Percentiles rank a stretch among this genome's conserved stretches.
Evolutionary conservation across 2,329 filamentous ascomycete species (phyloP).

Genomic region (Tolypocladium tropicale): DNA sequence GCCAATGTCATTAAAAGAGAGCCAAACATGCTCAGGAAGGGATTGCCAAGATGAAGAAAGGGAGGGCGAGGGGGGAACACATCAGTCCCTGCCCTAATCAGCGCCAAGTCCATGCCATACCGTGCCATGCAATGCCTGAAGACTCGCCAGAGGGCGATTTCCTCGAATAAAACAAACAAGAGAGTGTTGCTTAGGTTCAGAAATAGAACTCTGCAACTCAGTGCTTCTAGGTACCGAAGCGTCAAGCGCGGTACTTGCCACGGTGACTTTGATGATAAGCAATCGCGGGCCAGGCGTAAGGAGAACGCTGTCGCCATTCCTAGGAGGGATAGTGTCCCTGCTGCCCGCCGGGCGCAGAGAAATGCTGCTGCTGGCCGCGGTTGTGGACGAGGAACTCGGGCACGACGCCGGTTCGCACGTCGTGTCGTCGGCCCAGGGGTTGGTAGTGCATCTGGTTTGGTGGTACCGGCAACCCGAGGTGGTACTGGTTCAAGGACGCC

Average conservation of each 20-base stretch:
- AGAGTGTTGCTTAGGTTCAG: background rate
- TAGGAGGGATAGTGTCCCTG: constrained; percentile 26
- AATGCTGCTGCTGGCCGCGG: constrained; percentile 17
- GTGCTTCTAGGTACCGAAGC: background rate
- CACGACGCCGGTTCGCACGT: constrained; percentile 60
- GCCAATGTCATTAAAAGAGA: background rate
- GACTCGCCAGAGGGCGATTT: constrained; percentile 5
- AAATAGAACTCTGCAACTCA: background rate
- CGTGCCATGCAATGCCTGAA: constrained; percentile 14
- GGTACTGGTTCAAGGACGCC: constrained; percentile 65
- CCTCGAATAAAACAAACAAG: constrained; percentile 8
- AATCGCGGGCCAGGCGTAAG: constrained; percentile 2
- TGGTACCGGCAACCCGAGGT: constrained; percentile 44
- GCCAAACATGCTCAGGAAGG: background rate
- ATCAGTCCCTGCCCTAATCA: constrained; percentile 10
- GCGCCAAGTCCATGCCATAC: constrained; percentile 21
- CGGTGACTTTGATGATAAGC: background rate
- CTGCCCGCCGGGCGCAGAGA: constrained; percentile 13
- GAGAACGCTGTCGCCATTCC: constrained; percentile 13
- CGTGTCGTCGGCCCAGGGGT: constrained; percentile 58
- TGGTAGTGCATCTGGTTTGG: constrained; percentile 77
- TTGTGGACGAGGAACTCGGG: constrained; percentile 45
- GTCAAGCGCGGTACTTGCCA: background rate
- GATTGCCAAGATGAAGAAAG: background rate
- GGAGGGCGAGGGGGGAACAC: background rate